Evolutionary conservation across 2,329 filamentous ascomycete genomes (phyloP).

Genomic region (Fusarium metavorans): DNA sequence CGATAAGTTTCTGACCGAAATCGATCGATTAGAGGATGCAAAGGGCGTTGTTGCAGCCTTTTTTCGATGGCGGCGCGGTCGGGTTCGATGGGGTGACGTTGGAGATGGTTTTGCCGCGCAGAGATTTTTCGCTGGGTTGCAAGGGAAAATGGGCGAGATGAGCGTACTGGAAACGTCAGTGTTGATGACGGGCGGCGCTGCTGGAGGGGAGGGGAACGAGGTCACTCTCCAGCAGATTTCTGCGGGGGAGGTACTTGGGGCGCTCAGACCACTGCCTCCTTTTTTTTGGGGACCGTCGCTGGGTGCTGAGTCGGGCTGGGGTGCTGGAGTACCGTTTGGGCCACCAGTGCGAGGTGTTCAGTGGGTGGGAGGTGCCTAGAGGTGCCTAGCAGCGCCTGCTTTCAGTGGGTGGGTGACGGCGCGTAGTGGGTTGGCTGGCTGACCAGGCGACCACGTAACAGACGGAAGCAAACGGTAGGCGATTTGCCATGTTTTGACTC

Average conservation of each 20-base stretch:
- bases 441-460: conserved; percentile 20
- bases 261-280: conserved; percentile 50
- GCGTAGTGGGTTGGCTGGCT: background rate
- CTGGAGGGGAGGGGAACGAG: conserved; percentile 29
- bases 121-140: conserved; percentile 64
- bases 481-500: background rate
- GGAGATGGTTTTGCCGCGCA: conserved; percentile 65
- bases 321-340: background rate
- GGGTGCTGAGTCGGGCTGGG: background rate
- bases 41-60: conserved; percentile 60
- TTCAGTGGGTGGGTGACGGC: conserved; percentile 7
- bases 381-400: background rate
- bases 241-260: conserved; percentile 44
- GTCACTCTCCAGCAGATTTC: conserved; percentile 41
- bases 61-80: conserved; percentile 67
- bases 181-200: conserved; percentile 42
- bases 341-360: background rate
- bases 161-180: conserved; percentile 18
- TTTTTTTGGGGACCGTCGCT: conserved; percentile 35
- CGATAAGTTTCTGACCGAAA: conserved; percentile 65
- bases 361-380: conserved; percentile 5
- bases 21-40: conserved; percentile 64
- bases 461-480: conserved; percentile 9
- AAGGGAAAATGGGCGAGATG: conserved; percentile 42
- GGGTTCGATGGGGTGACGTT: conserved; percentile 67